Percentiles rank a stretch among this genome's conserved stretches.
These are phyloP conservation scores for Saccharomyces jurei DNA, from an alignment of 805 yeast genomes.

Conservation along the genomic window DNA sequence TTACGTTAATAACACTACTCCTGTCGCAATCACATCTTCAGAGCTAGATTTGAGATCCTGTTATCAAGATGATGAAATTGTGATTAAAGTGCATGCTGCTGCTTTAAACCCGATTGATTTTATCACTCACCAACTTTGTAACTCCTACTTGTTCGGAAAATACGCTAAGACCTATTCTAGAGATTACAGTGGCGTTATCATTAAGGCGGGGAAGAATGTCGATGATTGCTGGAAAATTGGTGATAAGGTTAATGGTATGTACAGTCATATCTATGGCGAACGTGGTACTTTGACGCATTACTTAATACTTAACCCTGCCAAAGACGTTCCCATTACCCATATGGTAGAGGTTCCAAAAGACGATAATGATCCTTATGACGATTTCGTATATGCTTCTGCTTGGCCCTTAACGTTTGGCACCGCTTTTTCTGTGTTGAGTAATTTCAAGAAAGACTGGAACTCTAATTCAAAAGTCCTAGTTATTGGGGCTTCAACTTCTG, in stretches of 20 bases:
- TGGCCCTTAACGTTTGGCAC: constrained; percentile 60
- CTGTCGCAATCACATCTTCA: constrained; percentile 10
- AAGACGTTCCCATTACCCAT: constrained; percentile 28
- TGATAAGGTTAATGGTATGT: constrained; percentile 24
- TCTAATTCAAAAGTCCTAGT: constrained; percentile 46
- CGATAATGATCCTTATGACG: constrained; percentile 8
- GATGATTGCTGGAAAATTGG: constrained; percentile 15
- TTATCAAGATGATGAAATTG: constrained; percentile 20
- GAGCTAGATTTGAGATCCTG: constrained; percentile 22
- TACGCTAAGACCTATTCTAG: constrained; percentile 19
- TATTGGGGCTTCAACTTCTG: constrained; percentile 69
- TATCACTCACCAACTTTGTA: constrained; percentile 11
- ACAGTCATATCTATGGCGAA: constrained; percentile 14
- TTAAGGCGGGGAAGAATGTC: constrained; percentile 21
- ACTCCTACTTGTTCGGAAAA: constrained; percentile 4
- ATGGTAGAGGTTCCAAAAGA: constrained; percentile 11
- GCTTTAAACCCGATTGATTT: constrained; percentile 28
- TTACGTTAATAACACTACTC: constrained; percentile 14
- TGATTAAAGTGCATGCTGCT: constrained; percentile 25
- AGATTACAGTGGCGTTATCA: constrained; percentile 27
- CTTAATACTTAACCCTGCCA: constrained; percentile 32
- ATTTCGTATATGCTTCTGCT: constrained; percentile 36
- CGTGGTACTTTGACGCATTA: constrained; percentile 44
- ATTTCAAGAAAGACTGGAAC: constrained; percentile 31
- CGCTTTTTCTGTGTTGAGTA: constrained; percentile 38